A percentile compares a stretch with the other conserved stretches of the same genome.
Evolutionary conservation across 805 yeast species (phyloP).

Genomic region (Candida qinlingensis): DNA sequence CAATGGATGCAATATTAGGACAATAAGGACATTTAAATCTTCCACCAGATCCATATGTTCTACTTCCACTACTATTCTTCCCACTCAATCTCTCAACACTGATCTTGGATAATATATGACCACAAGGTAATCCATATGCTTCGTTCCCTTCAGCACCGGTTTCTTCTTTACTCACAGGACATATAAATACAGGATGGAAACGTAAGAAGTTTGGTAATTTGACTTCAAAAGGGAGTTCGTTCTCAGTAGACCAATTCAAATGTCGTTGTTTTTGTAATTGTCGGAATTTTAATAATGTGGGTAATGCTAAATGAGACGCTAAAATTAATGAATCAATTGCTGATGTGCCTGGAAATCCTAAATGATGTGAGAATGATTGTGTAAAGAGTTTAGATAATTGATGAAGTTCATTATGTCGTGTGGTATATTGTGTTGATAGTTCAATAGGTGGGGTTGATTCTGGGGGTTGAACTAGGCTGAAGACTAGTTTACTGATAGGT

Average conservation of each 20-base stretch:
- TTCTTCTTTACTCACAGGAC: slow-evolving; percentile 68
- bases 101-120: slow-evolving; percentile 55
- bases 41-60: slow-evolving; percentile 26
- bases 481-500: slow-evolving; percentile 39
- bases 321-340: slow-evolving; percentile 45
- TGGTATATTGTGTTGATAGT: slow-evolving; percentile 15
- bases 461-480: slow-evolving; percentile 23
- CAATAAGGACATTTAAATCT: slow-evolving; percentile 71
- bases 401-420: slow-evolving; percentile 20
- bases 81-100: slow-evolving; percentile 43
- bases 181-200: slow-evolving; percentile 63
- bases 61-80: neutral
- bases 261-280: slow-evolving; percentile 33
- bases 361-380: slow-evolving; percentile 42
- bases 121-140: slow-evolving; percentile 58
- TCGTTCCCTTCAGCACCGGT: slow-evolving; percentile 45
- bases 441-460: slow-evolving; percentile 21
- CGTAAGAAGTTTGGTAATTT: slow-evolving; percentile 45
- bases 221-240: slow-evolving; percentile 61
- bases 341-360: slow-evolving; percentile 48
- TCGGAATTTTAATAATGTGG: slow-evolving; percentile 45
- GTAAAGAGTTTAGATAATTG: slow-evolving; percentile 33
- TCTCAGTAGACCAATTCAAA: slow-evolving; percentile 49
- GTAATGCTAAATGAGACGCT: slow-evolving; percentile 50
- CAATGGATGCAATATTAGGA: slow-evolving; percentile 42